Percentiles rank a stretch among this genome's conserved stretches.
Evolutionary conservation across 2,329 filamentous ascomycete genomes (phyloP).

Genomic region (Chaetomiaceae sp.): DNA sequence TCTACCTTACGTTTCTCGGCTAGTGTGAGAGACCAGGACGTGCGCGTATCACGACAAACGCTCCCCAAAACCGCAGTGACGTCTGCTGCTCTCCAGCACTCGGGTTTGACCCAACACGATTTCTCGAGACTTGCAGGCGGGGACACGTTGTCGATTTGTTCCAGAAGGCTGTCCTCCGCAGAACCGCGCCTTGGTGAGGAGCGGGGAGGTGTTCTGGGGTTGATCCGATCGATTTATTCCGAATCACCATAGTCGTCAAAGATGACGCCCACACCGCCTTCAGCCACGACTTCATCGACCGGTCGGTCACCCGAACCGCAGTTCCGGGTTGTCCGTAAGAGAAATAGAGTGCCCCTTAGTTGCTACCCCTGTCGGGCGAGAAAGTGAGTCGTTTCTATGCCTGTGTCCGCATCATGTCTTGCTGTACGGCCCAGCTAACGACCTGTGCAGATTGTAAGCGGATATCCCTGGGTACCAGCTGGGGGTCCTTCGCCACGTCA

Average conservation of each 20-base stretch:
- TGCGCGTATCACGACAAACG: too few relatives aligned
- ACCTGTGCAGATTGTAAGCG: constrained; percentile 30
- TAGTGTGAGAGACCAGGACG: too few relatives aligned
- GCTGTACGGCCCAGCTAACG: constrained; percentile 32
- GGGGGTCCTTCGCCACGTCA: too few relatives aligned
- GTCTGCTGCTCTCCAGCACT: too few relatives aligned
- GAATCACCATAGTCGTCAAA: constrained; percentile 9
- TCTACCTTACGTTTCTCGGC: too few relatives aligned
- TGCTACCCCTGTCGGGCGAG: constrained; percentile 87
- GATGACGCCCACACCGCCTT: constrained; percentile 75
- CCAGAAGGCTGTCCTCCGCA: too few relatives aligned
- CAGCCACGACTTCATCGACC: constrained; percentile 71
- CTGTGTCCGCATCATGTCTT: not conserved
- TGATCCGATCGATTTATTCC: not conserved
- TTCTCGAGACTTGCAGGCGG: too few relatives aligned
- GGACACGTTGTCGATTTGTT: too few relatives aligned
- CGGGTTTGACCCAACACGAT: too few relatives aligned
- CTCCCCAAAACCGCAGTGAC: too few relatives aligned
- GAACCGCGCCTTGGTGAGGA: too few relatives aligned
- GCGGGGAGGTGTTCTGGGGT: not conserved
- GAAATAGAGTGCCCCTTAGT: constrained; percentile 86
- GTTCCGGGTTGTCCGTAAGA: constrained; percentile 82
- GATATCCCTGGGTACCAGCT: not conserved
- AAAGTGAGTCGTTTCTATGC: constrained; percentile 59
- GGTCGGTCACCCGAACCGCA: constrained; percentile 78